Evolutionary conservation across 2,329 filamentous ascomycete genomes (phyloP).

Genomic region (Stenocarpella maydis): DNA sequence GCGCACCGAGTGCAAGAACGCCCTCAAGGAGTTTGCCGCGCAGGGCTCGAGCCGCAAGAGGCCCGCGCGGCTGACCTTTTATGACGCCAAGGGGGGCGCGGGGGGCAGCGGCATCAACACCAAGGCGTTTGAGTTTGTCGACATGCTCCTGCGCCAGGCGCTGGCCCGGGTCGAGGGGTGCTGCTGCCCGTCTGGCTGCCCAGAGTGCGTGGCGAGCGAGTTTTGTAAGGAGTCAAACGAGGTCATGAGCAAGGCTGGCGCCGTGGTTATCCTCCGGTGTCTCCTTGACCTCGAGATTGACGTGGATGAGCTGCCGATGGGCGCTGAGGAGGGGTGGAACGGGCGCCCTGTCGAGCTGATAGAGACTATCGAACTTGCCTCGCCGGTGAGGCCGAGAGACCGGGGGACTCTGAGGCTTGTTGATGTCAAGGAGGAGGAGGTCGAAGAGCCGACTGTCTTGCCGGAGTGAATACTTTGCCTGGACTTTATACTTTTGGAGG

Average conservation of each 20-base stretch:
- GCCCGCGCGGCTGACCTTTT: conserved; percentile 89
- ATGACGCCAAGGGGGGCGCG: conserved; percentile 90
- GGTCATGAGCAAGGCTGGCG: conserved; percentile 93
- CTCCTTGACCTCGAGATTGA: conserved; percentile 81
- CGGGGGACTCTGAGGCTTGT: conserved; percentile 36
- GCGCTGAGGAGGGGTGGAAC: conserved; percentile 74
- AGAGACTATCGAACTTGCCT: conserved; percentile 82
- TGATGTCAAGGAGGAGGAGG: conserved; percentile 39
- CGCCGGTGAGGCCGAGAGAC: conserved; percentile 63
- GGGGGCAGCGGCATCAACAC: conserved; percentile 85
- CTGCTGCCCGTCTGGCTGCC: conserved; percentile 79
- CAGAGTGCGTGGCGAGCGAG: conserved; percentile 90
- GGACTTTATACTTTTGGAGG: no score
- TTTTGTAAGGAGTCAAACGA: conserved; percentile 85
- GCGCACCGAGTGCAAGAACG: conserved; percentile 91
- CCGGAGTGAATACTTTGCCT: background rate
- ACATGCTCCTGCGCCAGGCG: conserved; percentile 78
- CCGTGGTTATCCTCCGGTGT: conserved; percentile 80
- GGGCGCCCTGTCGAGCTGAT: conserved; percentile 82
- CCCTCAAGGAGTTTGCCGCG: conserved; percentile 85
- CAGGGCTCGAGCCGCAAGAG: conserved; percentile 76
- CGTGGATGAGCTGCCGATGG: conserved; percentile 85
- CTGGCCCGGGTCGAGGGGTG: conserved; percentile 80
- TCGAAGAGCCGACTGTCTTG: conserved; percentile 29
- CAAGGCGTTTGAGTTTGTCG: conserved; percentile 93